Conservation (phyloP, 2,329 filamentous ascomycete genomes). For the Ambrosiella beaveri region DNA sequence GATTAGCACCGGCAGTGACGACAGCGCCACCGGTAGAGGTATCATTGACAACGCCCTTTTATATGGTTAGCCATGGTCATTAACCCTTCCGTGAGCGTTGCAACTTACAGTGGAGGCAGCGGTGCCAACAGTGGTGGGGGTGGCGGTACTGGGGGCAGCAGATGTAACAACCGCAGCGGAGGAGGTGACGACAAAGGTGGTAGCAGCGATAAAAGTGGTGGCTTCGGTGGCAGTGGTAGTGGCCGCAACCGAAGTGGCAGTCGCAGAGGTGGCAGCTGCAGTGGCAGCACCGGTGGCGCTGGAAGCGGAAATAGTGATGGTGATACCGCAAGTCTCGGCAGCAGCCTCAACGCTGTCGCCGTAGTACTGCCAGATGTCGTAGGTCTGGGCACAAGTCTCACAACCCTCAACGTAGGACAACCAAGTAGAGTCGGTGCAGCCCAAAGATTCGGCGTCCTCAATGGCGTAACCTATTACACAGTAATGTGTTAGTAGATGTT, state of each 20-base stretch:
- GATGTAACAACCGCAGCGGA: background rate
- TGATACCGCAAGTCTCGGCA: constrained; percentile 21
- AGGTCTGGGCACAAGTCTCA: constrained; percentile 26
- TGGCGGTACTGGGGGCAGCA: background rate
- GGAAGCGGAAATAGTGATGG: background rate
- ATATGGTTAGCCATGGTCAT: background rate
- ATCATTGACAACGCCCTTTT: background rate
- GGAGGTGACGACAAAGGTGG: background rate
- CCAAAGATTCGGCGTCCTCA: constrained; percentile 15
- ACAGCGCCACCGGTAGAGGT: constrained; percentile 3
- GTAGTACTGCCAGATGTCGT: constrained; percentile 29
- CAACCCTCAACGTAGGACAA: constrained; percentile 25
- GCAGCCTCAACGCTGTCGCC: constrained; percentile 22
- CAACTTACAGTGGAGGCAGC: constrained; percentile 8
- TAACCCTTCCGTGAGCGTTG: background rate
- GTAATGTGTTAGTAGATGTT: no score
- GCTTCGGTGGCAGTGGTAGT: background rate
- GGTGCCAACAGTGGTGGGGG: background rate
- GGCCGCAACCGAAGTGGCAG: background rate
- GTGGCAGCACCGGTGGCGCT: background rate
- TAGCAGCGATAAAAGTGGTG: constrained; percentile 1
- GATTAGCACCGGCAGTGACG: constrained; percentile 5
- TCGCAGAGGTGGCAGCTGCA: background rate
- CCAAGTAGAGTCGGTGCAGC: constrained; percentile 23
- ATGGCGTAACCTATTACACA: constrained; percentile 19